These are phyloP conservation scores for Aspergillus spinulosporus DNA, from an alignment of 2,329 filamentous ascomycete genomes.

Conservation along the genomic window DNA sequence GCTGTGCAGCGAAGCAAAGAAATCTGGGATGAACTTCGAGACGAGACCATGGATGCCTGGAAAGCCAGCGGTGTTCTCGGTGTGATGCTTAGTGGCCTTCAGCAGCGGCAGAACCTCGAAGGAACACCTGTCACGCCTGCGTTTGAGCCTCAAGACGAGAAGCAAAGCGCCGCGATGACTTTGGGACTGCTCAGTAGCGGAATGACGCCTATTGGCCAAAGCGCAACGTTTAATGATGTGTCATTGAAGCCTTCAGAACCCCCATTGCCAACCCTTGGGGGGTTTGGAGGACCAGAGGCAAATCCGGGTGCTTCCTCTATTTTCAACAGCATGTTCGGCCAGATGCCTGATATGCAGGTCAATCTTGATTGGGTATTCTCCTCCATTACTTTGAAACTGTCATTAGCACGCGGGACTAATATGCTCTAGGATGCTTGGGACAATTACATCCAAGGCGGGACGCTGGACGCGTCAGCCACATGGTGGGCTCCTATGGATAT, in stretches of 20 bases:
- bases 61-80: slow-evolving; percentile 81
- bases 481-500: slow-evolving; percentile 41
- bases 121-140: slow-evolving; percentile 23
- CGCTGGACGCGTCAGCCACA: slow-evolving; percentile 42
- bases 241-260: slow-evolving; percentile 33
- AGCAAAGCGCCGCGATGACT: slow-evolving; percentile 68
- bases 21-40: slow-evolving; percentile 78
- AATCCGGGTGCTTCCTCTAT: slow-evolving; percentile 51
- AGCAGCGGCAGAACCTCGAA: slow-evolving; percentile 32
- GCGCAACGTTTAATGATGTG: slow-evolving; percentile 31
- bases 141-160: slow-evolving; percentile 54
- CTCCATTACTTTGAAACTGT: background rate
- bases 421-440: slow-evolving; percentile 64
- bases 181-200: slow-evolving; percentile 67
- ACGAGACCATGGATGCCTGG: slow-evolving; percentile 82
- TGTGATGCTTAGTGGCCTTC: slow-evolving; percentile 80
- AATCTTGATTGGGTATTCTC: slow-evolving; percentile 64
- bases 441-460: slow-evolving; percentile 64
- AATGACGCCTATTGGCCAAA: slow-evolving; percentile 51
- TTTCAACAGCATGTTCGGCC: slow-evolving; percentile 57
- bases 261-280: slow-evolving; percentile 27
- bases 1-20: slow-evolving; percentile 69
- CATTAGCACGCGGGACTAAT: slow-evolving; percentile 27
- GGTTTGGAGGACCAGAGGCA: slow-evolving; percentile 32
- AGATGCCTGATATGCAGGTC: slow-evolving; percentile 56